Base-by-base conservation (phyloP, 495 filamentous ascomycete species). In the Hypoxylon crocopeplum region DNA sequence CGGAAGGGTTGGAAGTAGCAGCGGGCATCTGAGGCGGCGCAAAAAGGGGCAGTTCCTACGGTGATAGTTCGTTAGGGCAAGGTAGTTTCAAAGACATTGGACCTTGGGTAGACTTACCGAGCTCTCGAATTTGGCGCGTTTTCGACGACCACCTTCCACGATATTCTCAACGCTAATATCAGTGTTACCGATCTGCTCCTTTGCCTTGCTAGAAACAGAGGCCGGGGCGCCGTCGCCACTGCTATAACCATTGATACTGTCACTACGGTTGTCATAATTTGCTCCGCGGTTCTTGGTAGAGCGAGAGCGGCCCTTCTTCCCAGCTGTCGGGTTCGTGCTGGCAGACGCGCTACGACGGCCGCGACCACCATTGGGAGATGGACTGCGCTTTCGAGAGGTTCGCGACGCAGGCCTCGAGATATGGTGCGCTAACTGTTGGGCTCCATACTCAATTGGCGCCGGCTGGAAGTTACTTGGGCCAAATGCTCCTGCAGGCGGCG, bases 91-190 rank as follows among this genome's bases (percentile, higher is more conserved):
- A 37, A 44, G 12, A 61, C 54, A 68, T 17, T 44, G 32, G 33
- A 56, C 21, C 8, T 48, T 25, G 21, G 15, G 54, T 55, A 22
- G 27, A 81, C 92, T 85, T 83, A 97, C 92, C 62, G 92, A 96
- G 75, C 92, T 97, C 63, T 96, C 92, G 71, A 98, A 98, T 77
- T 97, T 97, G 58, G 94, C 90, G 68, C 91, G 85, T 81, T 98
- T 97, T 59, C 94, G 85, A 73, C 94, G 86, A 60, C 92, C 92
- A 66, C 95, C 94, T 74, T 98, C 93, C 49, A 98, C 88, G 74
- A 98, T 98, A 68, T 98, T 98, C 53, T 96, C 91, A 60, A 97
- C 82, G 72, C 93, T 97, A 67, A 98, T 98, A 52, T 98, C 94
- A 3, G 94, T 92, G 69, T 90, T 95, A n/a, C 87, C 90, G 52